Evolutionary conservation across 2,329 filamentous ascomycete genomes (phyloP), one percentile per base, ranked within the genome.

Genomic region (Fusarium sp.): DNA sequence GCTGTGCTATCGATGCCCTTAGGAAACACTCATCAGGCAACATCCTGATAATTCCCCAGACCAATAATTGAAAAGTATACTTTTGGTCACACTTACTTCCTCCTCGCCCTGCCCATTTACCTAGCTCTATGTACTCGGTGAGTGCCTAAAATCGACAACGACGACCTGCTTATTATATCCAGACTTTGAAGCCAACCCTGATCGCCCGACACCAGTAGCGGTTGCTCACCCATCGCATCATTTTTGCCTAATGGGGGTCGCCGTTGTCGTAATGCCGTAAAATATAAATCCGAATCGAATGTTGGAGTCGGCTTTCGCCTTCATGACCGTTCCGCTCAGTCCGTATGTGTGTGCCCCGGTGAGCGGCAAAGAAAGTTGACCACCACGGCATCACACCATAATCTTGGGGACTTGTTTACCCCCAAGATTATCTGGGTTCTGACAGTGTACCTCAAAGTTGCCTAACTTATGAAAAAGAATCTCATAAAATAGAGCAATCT

Each of bases 71-170:
- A 57, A 58, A 56, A 62, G 50, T 63, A 69, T 65, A 64, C 69
- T 70, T 71, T 69, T 72, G 50, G 58, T 39, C 48, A 20, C 38
- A 47, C 29, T 57, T 42, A 57, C 50, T 50, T 37, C 29, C 62
- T 63, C 28, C 37, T 60, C 20, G 24, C 44, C 26, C 26, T 21
- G 31, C 31, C 12, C 46, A 37, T 53, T 70, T 61, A 59, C 33
- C 46, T 53, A 63, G 39, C 47, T 74, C 55, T 74, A 74, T 75
- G 31, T 75, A 74, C 73, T 64, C 54, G 58, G 35, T 41, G 66
- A 62, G 29, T 57, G 44, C 37, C 48, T 44, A 53, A 68, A 72
- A 63, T 55, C 48, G 64, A 68, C 67, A 64, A 64, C 69, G 55
- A 60, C 70, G 54, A 64, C 53, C 52, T 44, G 44, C 57, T 29